Conservation (phyloP, 176 grass and related monocot species). For the Oryza glumipatula region DNA sequence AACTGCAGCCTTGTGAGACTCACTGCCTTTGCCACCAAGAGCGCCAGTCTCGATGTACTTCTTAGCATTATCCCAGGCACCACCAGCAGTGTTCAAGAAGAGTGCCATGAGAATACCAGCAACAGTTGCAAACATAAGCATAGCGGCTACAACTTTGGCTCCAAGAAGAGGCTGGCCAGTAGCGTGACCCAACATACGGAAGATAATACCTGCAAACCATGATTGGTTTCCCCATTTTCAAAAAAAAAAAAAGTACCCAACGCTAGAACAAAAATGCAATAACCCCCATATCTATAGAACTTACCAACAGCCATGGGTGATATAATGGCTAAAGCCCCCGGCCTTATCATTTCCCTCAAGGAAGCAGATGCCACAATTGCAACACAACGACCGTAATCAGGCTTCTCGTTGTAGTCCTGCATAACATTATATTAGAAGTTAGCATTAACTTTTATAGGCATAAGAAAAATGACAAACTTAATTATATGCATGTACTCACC, state of each 20-base stretch:
- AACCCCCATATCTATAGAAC: slow-evolving; percentile 36
- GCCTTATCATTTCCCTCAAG: slow-evolving; percentile 95
- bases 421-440: slow-evolving; percentile 38
- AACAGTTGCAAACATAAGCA: slow-evolving; percentile 99
- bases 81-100: slow-evolving; percentile 95
- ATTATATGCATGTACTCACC: slow-evolving; percentile 55
- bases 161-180: slow-evolving; percentile 84
- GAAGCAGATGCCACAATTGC: slow-evolving; percentile 98
- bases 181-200: slow-evolving; percentile 78
- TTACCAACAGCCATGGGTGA: slow-evolving; percentile 88
- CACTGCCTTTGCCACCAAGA: slow-evolving; percentile 95
- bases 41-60: slow-evolving; percentile 99
- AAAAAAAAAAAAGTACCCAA: neutral
- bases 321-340: slow-evolving; percentile 93
- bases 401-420: slow-evolving; percentile 94
- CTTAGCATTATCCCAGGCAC: slow-evolving; percentile 99
- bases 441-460: slow-evolving; percentile 9
- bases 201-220: slow-evolving; percentile 69
- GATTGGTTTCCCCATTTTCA: neutral
- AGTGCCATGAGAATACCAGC: slow-evolving; percentile 95
- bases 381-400: slow-evolving; percentile 97
- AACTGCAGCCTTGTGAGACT: slow-evolving; percentile 89
- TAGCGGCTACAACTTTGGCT: slow-evolving; percentile 92
- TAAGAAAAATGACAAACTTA: slow-evolving; percentile 20
- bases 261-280: slow-evolving; percentile 1